phyloP scores from a whole-genome alignment of 1,284 basidiomycete genomes.

The Trichosporon ovoides region DNA sequence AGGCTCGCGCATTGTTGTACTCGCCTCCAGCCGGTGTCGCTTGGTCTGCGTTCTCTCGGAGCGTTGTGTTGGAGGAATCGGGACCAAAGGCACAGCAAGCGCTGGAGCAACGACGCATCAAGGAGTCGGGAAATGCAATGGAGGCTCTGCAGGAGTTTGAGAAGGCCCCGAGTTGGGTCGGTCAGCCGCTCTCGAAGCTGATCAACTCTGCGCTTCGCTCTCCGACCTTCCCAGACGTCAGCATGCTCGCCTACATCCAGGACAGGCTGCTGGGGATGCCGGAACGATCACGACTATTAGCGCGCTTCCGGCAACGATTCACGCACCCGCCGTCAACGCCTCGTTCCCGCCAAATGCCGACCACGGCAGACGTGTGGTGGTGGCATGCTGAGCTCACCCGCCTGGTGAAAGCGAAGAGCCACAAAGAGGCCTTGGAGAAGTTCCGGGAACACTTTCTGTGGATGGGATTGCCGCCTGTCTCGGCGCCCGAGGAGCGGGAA shows the following conservation, averaged over 20 bases:
- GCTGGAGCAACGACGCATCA: not conserved
- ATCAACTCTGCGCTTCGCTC: conserved; percentile 4
- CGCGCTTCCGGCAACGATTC: conserved; percentile 20
- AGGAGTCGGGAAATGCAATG: not conserved
- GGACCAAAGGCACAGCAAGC: not conserved
- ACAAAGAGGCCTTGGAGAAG: conserved; percentile 21
- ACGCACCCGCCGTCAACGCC: not conserved
- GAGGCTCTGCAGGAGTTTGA: not conserved
- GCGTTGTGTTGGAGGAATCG: conserved; percentile 10
- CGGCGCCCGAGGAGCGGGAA: not conserved
- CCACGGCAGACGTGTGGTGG: conserved; percentile 22
- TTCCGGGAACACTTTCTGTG: conserved; percentile 31
- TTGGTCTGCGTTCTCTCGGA: conserved; percentile 21
- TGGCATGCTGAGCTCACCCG: conserved; percentile 32
- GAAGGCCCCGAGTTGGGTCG: not conserved
- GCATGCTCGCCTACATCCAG: conserved; percentile 19
- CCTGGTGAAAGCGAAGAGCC: conserved; percentile 13
- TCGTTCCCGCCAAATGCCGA: conserved; percentile 9
- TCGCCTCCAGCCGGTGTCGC: conserved; percentile 16
- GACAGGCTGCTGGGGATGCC: conserved; percentile 7
- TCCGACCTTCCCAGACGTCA: conserved; percentile 6
- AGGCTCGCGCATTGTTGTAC: conserved; percentile 20
- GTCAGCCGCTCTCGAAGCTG: not conserved
- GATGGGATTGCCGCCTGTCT: conserved; percentile 30
- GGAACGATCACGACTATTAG: conserved; percentile 5